Evolutionary conservation across 306 rosid genomes (phyloP).

Genomic region (Gastrolobium bilobum): DNA sequence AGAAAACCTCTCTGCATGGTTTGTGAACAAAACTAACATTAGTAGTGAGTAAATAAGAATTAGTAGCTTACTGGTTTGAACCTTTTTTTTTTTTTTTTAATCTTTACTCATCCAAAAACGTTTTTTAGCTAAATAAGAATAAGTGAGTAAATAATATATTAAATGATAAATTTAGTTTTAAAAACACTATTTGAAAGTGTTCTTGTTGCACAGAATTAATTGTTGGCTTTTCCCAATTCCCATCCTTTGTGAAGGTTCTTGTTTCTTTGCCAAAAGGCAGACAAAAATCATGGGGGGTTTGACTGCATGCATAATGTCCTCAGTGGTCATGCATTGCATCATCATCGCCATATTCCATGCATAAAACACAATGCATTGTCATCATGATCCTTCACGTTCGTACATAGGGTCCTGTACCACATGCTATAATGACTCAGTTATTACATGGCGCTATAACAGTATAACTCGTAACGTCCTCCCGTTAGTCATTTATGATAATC

Average conservation of each 20-base stretch:
- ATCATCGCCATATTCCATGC: slow-evolving; percentile 51
- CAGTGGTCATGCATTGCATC: slow-evolving; percentile 43
- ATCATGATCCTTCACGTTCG: slow-evolving; percentile 54
- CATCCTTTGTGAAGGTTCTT: slow-evolving; percentile 52
- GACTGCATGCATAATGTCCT: slow-evolving; percentile 45
- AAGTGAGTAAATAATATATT: no score
- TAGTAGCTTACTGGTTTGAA: no score
- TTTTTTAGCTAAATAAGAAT: no score
- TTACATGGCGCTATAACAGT: not conserved
- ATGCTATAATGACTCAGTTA: slow-evolving; percentile 43
- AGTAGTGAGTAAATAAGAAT: no score
- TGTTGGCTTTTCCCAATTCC: slow-evolving; percentile 22
- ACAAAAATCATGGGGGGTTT: slow-evolving; percentile 34
- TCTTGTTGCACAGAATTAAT: not conserved
- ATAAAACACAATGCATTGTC: slow-evolving; percentile 38
- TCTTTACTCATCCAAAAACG: no score
- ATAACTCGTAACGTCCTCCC: slow-evolving; percentile 40
- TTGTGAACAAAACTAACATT: no score
- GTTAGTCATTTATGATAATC: not conserved
- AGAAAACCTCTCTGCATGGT: not conserved
- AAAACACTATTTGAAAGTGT: slow-evolving; percentile 7
- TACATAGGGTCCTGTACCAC: slow-evolving; percentile 39
- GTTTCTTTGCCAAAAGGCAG: slow-evolving; percentile 54
- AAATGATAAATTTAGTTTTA: not conserved
- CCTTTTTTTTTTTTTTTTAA: no score